Evolutionary conservation across 495 filamentous ascomycete species (phyloP).

Genomic region (Melanomma pulvis-pyrius): DNA sequence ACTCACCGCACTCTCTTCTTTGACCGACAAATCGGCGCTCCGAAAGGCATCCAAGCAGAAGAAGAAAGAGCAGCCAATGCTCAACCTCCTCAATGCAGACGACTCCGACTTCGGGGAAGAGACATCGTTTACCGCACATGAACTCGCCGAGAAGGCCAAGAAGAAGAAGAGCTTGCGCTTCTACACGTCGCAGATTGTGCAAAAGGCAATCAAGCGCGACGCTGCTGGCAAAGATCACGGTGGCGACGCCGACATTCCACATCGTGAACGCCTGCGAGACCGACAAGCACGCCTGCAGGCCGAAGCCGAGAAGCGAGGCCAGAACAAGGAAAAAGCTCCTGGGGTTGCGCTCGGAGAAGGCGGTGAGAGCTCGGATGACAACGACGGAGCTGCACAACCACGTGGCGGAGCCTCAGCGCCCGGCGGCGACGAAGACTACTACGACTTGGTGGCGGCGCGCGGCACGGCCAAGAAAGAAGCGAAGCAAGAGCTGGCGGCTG

Average conservation of each 20-base stretch:
- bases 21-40: slow-evolving; percentile 36
- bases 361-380: slow-evolving; percentile 62
- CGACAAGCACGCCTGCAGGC: slow-evolving; percentile 80
- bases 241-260: slow-evolving; percentile 89
- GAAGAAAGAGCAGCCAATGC: slow-evolving; percentile 41
- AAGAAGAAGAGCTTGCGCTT: slow-evolving; percentile 90
- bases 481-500: slow-evolving; percentile 65
- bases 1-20: slow-evolving; percentile 63
- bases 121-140: slow-evolving; percentile 59
- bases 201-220: slow-evolving; percentile 84
- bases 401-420: slow-evolving; percentile 47
- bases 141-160: slow-evolving; percentile 78
- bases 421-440: slow-evolving; percentile 73
- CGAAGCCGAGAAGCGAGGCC: slow-evolving; percentile 83
- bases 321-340: slow-evolving; percentile 57
- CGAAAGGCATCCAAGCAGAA: slow-evolving; percentile 38
- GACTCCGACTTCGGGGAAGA: slow-evolving; percentile 73
- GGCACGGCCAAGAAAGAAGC: slow-evolving; percentile 70
- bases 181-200: slow-evolving; percentile 93
- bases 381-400: slow-evolving; percentile 47
- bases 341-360: slow-evolving; percentile 62
- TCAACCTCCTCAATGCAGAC: slow-evolving; percentile 43
- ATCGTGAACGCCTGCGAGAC: slow-evolving; percentile 83
- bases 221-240: slow-evolving; percentile 81
- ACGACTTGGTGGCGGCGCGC: slow-evolving; percentile 77